A percentile compares a stretch with the other conserved stretches of the same genome.
These are phyloP conservation scores for Lachnellula suecica DNA, from an alignment of 2,329 filamentous ascomycete genomes.

Conservation along the genomic window DNA sequence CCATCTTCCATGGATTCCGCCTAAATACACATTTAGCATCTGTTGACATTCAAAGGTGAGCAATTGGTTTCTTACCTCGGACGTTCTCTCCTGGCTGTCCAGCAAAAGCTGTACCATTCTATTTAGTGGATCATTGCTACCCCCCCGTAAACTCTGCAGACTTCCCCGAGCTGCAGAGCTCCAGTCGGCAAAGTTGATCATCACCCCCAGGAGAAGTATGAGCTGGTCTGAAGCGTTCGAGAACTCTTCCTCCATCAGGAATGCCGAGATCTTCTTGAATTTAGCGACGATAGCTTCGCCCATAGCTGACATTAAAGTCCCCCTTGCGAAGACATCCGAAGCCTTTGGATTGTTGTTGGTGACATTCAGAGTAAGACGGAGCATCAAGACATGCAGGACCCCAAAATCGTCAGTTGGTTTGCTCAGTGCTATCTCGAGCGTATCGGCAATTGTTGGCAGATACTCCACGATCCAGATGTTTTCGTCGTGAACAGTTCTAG, in stretches of 20 bases:
- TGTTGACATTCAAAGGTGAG: no score
- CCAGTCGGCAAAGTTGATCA: constrained; percentile 87
- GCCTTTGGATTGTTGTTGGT: constrained; percentile 77
- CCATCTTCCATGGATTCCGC: constrained; percentile 73
- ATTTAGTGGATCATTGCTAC: constrained; percentile 49
- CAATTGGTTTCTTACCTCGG: constrained; percentile 57
- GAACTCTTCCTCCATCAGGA: constrained; percentile 49
- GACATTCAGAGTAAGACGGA: constrained; percentile 78
- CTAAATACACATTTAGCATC: constrained; percentile 37
- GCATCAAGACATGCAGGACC: constrained; percentile 26
- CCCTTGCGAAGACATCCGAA: constrained; percentile 67
- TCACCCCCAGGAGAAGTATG: constrained; percentile 74
- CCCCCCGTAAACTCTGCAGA: constrained; percentile 40
- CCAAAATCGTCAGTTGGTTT: constrained; percentile 38
- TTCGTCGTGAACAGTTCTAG: constrained; percentile 43
- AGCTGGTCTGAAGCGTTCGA: constrained; percentile 64
- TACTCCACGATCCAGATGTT: constrained; percentile 48
- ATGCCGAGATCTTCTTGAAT: constrained; percentile 47
- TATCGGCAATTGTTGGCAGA: constrained; percentile 50
- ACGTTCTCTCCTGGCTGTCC: constrained; percentile 62
- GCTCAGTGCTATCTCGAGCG: constrained; percentile 40
- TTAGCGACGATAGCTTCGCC: constrained; percentile 50
- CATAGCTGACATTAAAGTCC: constrained; percentile 50
- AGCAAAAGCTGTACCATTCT: constrained; percentile 64
- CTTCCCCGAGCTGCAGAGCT: constrained; percentile 59